phyloP scores from a whole-genome alignment of 2,329 filamentous ascomycete species.

The Neoscytalidium dimidiatum region DNA sequence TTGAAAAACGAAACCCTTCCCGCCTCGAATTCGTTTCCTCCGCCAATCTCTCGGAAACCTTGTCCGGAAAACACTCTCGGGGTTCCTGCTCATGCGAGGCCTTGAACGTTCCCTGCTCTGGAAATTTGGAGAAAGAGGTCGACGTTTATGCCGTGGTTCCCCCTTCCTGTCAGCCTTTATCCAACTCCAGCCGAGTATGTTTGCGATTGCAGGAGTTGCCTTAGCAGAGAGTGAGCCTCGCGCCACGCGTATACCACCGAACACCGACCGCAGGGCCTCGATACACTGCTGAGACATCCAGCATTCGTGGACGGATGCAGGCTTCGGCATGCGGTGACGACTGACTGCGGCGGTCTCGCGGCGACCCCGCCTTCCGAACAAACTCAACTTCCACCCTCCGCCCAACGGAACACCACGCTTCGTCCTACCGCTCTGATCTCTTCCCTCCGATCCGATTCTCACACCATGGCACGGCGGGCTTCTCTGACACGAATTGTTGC shows the following conservation, averaged over 20 bases:
- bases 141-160: neutral
- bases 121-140: neutral
- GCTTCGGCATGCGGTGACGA: neutral
- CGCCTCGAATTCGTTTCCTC: neutral
- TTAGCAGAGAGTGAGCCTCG: neutral
- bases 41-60: constrained; percentile 3
- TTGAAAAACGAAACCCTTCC: constrained; percentile 17
- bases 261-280: neutral
- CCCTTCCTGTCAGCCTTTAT: neutral
- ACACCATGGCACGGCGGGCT: too few species aligned
- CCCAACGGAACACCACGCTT: neutral
- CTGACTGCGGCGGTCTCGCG: neutral
- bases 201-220: neutral
- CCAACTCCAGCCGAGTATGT: neutral
- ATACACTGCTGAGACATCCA: constrained; percentile 10
- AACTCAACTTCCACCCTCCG: neutral
- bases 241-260: neutral
- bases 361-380: neutral
- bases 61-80: neutral
- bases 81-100: neutral
- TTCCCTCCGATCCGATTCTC: neutral
- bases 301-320: neutral
- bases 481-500: constrained; percentile 4
- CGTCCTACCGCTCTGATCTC: neutral
- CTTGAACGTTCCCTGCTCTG: neutral